Percentiles rank a stretch among this genome's conserved stretches.
Evolutionary conservation across 257 asterid genomes (phyloP).

Genomic region (Fraxinus cuspidata): DNA sequence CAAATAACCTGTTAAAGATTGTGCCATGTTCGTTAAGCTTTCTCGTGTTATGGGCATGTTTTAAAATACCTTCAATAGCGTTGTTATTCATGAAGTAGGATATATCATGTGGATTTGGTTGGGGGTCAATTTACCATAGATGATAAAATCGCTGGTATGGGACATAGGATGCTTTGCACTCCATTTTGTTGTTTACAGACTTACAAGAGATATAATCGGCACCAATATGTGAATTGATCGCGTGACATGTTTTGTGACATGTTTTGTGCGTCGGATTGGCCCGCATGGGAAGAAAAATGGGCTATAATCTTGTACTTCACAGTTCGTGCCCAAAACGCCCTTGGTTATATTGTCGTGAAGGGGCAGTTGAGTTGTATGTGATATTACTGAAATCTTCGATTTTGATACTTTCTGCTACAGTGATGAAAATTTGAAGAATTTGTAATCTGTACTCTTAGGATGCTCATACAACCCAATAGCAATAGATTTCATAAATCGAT

Average conservation of each 20-base stretch:
- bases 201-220: neutral
- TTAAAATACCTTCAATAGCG: constrained; percentile 25
- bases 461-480: constrained; percentile 23
- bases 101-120: constrained; percentile 13
- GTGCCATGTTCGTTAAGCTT: constrained; percentile 39
- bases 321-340: neutral
- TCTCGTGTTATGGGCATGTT: constrained; percentile 28
- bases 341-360: neutral
- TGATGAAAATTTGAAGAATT: constrained; percentile 27
- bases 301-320: neutral
- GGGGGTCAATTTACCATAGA: constrained; percentile 23
- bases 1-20: constrained; percentile 27
- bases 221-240: neutral
- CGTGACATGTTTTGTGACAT: neutral
- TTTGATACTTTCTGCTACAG: constrained; percentile 23
- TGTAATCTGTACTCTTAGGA: constrained; percentile 32
- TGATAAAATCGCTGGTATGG: constrained; percentile 23
- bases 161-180: constrained; percentile 14
- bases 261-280: neutral
- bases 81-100: constrained; percentile 28
- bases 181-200: neutral
- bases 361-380: neutral
- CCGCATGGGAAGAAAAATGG: neutral
- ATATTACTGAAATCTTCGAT: neutral
- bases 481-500: neutral